Evolutionary conservation across 257 asterid species (phyloP).

Genomic region (Fraxinus pennsylvanica): DNA sequence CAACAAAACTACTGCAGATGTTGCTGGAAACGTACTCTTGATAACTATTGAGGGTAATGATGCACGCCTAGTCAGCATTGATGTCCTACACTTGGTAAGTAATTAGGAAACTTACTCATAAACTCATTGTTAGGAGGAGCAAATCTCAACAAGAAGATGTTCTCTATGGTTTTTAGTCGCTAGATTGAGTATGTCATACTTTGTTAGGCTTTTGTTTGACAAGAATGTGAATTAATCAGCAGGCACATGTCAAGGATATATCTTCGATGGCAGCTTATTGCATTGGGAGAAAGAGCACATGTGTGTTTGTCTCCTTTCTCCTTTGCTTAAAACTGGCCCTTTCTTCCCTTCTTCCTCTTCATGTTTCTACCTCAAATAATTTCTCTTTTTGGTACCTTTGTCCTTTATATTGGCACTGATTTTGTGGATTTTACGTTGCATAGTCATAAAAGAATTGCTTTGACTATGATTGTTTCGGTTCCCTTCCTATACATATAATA

Average conservation of each 20-base stretch:
- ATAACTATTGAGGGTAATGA: constrained; percentile 97
- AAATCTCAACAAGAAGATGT: constrained; percentile 31
- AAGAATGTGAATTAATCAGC: constrained; percentile 93
- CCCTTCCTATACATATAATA: neutral
- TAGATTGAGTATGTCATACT: constrained; percentile 57
- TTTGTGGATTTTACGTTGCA: neutral
- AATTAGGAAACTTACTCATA: constrained; percentile 25
- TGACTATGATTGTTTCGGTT: neutral
- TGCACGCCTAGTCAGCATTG: constrained; percentile 98
- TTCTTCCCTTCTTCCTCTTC: constrained; percentile 72
- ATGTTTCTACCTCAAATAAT: constrained; percentile 42
- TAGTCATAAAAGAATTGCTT: neutral
- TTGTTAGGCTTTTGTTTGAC: constrained; percentile 77
- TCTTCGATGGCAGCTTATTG: constrained; percentile 99
- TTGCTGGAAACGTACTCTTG: constrained; percentile 95
- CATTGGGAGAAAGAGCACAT: constrained; percentile 92
- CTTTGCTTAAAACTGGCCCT: constrained; percentile 89
- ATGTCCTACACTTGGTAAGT: constrained; percentile 97
- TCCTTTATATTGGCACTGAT: neutral
- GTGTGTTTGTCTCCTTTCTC: constrained; percentile 99
- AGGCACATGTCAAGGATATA: constrained; percentile 97
- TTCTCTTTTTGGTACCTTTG: constrained; percentile 19
- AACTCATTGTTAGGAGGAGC: constrained; percentile 32
- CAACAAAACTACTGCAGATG: constrained; percentile 99
- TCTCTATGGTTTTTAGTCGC: constrained; percentile 44